Percentiles rank a stretch among this genome's conserved stretches.
Evolutionary conservation across 768 basidiomycete species (phyloP).

Genomic region (Tricholoma sp.): DNA sequence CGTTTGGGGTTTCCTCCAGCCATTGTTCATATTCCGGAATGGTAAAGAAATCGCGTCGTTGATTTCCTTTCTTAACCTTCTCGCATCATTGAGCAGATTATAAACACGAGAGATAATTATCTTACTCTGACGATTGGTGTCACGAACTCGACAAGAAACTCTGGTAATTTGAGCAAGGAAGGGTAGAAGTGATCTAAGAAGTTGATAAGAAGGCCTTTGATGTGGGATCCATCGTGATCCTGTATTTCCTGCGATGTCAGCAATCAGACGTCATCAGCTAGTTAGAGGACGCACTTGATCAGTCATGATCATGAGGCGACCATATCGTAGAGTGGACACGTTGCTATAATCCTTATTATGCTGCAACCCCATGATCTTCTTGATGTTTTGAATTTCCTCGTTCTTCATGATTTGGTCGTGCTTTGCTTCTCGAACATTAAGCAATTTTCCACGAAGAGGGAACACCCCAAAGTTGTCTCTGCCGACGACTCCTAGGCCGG

Average conservation of each 20-base stretch:
- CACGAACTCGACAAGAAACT: conserved; percentile 96
- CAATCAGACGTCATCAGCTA: not conserved
- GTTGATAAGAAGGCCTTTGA: conserved; percentile 98
- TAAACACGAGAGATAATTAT: conserved; percentile 1
- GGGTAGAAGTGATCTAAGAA: conserved; percentile 97
- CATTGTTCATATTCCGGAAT: conserved; percentile 96
- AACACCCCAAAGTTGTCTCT: conserved; percentile 98
- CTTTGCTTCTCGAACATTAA: conserved; percentile 95
- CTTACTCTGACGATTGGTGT: conserved; percentile 94
- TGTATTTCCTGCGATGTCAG: conserved; percentile 23
- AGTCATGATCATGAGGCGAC: conserved; percentile 98
- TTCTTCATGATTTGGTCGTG: conserved; percentile 99
- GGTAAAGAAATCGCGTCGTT: conserved; percentile 88
- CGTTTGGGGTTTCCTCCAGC: conserved; percentile 71
- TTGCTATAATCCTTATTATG: conserved; percentile 86
- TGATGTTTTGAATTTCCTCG: conserved; percentile 93
- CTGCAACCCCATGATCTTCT: conserved; percentile 95
- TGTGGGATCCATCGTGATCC: conserved; percentile 99
- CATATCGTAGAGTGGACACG: conserved; percentile 74
- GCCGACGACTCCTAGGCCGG: conserved; percentile 91
- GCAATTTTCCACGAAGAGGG: conserved; percentile 91
- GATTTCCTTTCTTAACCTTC: conserved; percentile 74
- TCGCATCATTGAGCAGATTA: not conserved
- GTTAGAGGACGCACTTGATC: conserved; percentile 70
- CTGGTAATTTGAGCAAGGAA: conserved; percentile 82